These are phyloP conservation scores for Petunia hybrid DNA, from an alignment of 305 asterid species.

Conservation along the genomic window DNA sequence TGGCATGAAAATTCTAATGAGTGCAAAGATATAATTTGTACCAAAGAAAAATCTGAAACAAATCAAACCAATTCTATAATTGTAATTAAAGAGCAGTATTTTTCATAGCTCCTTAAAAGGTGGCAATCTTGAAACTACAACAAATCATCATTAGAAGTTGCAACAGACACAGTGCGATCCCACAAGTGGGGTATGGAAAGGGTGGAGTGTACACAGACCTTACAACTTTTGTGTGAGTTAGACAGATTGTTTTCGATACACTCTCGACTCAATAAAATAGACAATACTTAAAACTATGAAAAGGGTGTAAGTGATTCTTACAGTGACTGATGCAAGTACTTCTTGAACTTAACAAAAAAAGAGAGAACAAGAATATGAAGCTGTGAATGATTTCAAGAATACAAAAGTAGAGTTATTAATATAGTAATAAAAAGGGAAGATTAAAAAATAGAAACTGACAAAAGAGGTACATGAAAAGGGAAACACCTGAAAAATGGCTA, in stretches of 20 bases:
- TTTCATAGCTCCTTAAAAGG: background rate
- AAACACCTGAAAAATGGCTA: background rate
- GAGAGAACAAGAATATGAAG: background rate
- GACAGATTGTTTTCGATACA: too few relatives aligned
- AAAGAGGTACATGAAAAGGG: background rate
- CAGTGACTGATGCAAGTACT: background rate
- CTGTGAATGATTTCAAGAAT: background rate
- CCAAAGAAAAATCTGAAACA: slow-evolving; percentile 14
- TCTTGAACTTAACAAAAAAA: background rate
- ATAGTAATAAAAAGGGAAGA: background rate
- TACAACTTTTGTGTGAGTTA: too few relatives aligned
- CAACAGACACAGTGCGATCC: background rate
- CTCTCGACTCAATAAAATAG: background rate
- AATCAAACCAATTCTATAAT: background rate
- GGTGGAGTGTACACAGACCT: too few relatives aligned
- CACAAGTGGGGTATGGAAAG: too few relatives aligned
- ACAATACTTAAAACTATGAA: background rate
- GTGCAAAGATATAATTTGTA: background rate
- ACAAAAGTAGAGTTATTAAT: background rate
- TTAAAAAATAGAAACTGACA: background rate
- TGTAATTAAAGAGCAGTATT: background rate
- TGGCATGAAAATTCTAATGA: background rate
- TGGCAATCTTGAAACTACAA: slow-evolving; percentile 14
- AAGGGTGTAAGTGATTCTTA: slow-evolving; percentile 11
- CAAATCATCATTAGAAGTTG: background rate